Evolutionary conservation across 2,329 filamentous ascomycete species (phyloP), one percentile per base, ranked within the genome.

Genomic region (Fusarium hostae): DNA sequence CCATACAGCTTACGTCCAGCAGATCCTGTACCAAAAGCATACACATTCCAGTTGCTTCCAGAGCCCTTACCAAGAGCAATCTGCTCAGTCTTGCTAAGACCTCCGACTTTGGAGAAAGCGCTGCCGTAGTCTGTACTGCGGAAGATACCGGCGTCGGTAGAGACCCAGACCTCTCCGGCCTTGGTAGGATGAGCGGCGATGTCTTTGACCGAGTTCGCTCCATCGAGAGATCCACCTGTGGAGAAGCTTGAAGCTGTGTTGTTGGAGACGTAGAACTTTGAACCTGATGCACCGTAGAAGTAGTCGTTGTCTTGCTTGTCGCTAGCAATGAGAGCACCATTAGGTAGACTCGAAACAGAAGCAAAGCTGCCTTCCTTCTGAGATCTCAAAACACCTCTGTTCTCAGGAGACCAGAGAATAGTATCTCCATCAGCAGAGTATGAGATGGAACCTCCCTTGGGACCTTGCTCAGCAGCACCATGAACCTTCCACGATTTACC

Each of bases 161-260:
- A 88, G 3, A 87, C 87, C 78, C 85, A 88, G 51, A 93, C 84
- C 51, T 90, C 87, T 16, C 91, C 90, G 0, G 88, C 87, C 15
- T 83, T 82, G 9, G 85, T 83, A 1, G 89, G 89, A 68, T 90
- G 84, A 2, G 83, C 83, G 20, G 86, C 87, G 13, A 92, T 83
- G 37, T 86, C 84, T 41, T 89, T 89, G 62, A 91, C 81, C 22
- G 81, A 76, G 4, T 79, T 82, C 6, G 81, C 82, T n/a, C 80
- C 79, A 6, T 77, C 79, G 0, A 87, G 76, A 0, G 81, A 73
- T 0, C 81, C 79, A 1, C 70, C 78, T 11, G 79, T 76, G 7
- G 80, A 72, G 70, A 89, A 89, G 11, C 83, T 84, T 0, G 79
- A 72, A 1, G 82, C 87, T 0, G 78, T 79, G 73, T 89, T 78